Evolutionary conservation across 1,284 basidiomycete species (phyloP).

Genomic region (Trametes versicolor): DNA sequence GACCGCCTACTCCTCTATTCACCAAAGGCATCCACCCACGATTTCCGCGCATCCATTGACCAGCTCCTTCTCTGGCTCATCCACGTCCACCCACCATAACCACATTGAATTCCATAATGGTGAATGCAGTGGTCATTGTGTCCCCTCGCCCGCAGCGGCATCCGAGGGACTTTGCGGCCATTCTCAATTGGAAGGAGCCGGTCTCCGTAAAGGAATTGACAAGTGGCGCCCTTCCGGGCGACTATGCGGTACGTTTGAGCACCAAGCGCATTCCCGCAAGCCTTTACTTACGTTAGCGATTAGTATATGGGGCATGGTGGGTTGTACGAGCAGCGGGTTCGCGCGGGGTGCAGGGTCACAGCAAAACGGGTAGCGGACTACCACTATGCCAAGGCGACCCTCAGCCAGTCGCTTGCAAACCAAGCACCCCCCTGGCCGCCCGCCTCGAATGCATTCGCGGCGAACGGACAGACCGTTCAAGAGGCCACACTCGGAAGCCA

Average conservation of each 20-base stretch:
- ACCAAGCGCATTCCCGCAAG: not conserved
- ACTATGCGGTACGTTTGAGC: not conserved
- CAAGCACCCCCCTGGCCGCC: slow-evolving; percentile 6
- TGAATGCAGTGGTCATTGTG: too few relatives aligned
- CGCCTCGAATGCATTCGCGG: not conserved
- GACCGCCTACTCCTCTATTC: too few relatives aligned
- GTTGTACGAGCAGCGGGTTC: not conserved
- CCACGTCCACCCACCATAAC: too few relatives aligned
- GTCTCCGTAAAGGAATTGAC: not conserved
- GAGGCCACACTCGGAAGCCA: not conserved
- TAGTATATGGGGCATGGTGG: not conserved
- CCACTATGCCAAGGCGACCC: not conserved
- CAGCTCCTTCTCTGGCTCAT: too few relatives aligned
- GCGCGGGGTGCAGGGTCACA: not conserved
- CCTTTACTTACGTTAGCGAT: not conserved
- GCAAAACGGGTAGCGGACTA: not conserved
- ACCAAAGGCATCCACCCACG: too few relatives aligned
- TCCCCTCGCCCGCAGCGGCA: not conserved
- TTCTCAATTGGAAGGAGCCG: not conserved
- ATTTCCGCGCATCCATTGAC: too few relatives aligned
- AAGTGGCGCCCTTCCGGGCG: not conserved
- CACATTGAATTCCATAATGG: too few relatives aligned
- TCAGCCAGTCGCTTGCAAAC: not conserved
- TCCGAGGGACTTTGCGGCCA: not conserved
- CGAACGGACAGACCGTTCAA: too few relatives aligned